phyloP scores from a whole-genome alignment of 352 stramenopile genomes.

The Phytopythium boreale region DNA sequence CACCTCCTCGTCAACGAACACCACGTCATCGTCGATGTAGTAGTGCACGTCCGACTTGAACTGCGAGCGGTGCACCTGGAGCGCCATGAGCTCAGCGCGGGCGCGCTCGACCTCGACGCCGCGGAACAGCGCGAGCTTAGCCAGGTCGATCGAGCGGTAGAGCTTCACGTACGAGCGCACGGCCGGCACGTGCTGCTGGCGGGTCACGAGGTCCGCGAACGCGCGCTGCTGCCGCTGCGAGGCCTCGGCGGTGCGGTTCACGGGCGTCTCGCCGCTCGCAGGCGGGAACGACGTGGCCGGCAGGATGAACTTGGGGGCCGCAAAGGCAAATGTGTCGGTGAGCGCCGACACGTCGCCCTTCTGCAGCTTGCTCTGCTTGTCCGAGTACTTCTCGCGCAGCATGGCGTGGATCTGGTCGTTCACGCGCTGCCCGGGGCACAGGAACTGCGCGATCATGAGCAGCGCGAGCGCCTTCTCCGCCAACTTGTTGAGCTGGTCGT shows the following conservation, averaged over 20 bases:
- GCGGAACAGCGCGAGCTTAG: slow-evolving; percentile 93
- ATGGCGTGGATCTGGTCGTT: slow-evolving; percentile 84
- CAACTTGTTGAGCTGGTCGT: slow-evolving; percentile 94
- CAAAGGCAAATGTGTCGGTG: slow-evolving; percentile 91
- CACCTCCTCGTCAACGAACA: slow-evolving; percentile 82
- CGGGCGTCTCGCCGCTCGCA: slow-evolving; percentile 30
- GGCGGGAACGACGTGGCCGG: slow-evolving; percentile 56
- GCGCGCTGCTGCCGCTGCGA: slow-evolving; percentile 75
- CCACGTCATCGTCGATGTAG: slow-evolving; percentile 70
- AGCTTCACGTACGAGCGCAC: slow-evolving; percentile 96
- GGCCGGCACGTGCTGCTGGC: slow-evolving; percentile 86
- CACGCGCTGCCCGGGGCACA: slow-evolving; percentile 85
- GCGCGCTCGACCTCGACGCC: slow-evolving; percentile 68
- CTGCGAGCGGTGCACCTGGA: slow-evolving; percentile 65
- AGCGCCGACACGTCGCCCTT: slow-evolving; percentile 80
- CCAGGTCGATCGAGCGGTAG: slow-evolving; percentile 94
- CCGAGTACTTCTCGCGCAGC: slow-evolving; percentile 94
- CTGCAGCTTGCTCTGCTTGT: slow-evolving; percentile 86
- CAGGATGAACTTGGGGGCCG: slow-evolving; percentile 95
- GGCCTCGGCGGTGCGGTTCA: slow-evolving; percentile 63
- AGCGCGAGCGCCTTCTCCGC: slow-evolving; percentile 95
- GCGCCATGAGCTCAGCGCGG: slow-evolving; percentile 73
- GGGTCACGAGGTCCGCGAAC: slow-evolving; percentile 90
- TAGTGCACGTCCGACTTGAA: slow-evolving; percentile 84
- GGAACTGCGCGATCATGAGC: slow-evolving; percentile 86